These are phyloP conservation scores for Globisporangium radiosum DNA, from an alignment of 352 stramenopile genomes.

Conservation along the genomic window DNA sequence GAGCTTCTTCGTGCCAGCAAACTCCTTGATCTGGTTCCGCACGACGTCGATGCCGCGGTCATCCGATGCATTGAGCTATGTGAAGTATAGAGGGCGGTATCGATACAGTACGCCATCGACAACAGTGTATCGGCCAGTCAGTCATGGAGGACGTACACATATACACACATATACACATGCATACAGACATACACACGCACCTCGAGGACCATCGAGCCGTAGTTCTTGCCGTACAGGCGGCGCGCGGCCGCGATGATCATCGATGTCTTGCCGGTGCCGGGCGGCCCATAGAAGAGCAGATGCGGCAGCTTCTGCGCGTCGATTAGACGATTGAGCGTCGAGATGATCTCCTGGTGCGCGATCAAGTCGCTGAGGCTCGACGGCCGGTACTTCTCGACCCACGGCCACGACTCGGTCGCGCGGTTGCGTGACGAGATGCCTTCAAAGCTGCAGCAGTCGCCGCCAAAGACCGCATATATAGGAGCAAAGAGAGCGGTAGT, in stretches of 20 bases:
- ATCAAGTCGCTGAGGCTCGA: slow-evolving; percentile 93
- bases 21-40: slow-evolving; percentile 98
- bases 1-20: slow-evolving; percentile 95
- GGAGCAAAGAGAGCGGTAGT: background rate
- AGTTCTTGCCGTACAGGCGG: slow-evolving; percentile 93
- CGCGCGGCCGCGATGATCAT: slow-evolving; percentile 96
- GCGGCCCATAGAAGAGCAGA: slow-evolving; percentile 96
- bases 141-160: background rate
- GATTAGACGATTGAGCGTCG: slow-evolving; percentile 94
- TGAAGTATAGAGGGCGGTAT: background rate
- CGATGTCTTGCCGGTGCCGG: slow-evolving; percentile 96
- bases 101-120: background rate
- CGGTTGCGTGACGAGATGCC: slow-evolving; percentile 80
- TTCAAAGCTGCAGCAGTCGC: slow-evolving; percentile 38
- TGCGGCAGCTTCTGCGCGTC: slow-evolving; percentile 96
- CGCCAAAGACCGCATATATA: too few species aligned
- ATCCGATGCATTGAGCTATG: slow-evolving; percentile 96
- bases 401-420: slow-evolving; percentile 88
- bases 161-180: background rate
- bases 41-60: slow-evolving; percentile 97
- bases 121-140: too few species aligned
- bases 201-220: slow-evolving; percentile 93
- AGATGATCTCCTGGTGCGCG: slow-evolving; percentile 96
- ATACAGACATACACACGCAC: slow-evolving; percentile 16
- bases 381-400: slow-evolving; percentile 98